These are phyloP conservation scores for Dovyalis caffra DNA, from an alignment of 345 rosid genomes.

Conservation along the genomic window DNA sequence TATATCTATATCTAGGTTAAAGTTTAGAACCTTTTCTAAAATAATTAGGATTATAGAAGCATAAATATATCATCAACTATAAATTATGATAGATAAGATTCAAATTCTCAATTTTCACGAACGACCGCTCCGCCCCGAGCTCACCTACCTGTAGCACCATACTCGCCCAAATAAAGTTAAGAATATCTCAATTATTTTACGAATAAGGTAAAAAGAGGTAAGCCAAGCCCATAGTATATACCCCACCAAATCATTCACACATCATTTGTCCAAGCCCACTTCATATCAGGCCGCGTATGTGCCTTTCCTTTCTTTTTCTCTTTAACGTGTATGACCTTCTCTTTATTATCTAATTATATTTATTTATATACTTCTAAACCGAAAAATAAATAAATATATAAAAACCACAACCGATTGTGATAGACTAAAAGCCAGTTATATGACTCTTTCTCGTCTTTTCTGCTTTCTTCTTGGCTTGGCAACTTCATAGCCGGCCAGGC, in stretches of 20 bases:
- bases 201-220: neutral
- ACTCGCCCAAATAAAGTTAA: too few relatives aligned
- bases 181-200: too few relatives aligned
- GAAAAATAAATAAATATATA: neutral
- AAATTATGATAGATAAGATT: too few relatives aligned
- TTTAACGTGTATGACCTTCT: neutral
- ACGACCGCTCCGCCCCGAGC: too few relatives aligned
- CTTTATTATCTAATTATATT: neutral
- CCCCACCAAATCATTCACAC: constrained; percentile 29
- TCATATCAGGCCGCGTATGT: constrained; percentile 6
- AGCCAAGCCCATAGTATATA: constrained; percentile 9
- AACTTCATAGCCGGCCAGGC: constrained; percentile 12
- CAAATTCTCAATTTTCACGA: too few relatives aligned
- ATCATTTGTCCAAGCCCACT: constrained; percentile 22
- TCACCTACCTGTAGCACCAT: too few relatives aligned
- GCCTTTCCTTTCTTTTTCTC: neutral
- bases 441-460: constrained; percentile 12
- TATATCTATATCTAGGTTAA: too few relatives aligned
- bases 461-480: constrained; percentile 9
- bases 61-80: too few relatives aligned
- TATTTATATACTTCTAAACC: neutral
- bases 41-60: too few relatives aligned
- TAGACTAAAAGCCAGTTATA: neutral
- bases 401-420: neutral
- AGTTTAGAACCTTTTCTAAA: too few relatives aligned